Evolutionary conservation across 257 asterid species (phyloP).

Genomic region (Cynanchum wilfordii): DNA sequence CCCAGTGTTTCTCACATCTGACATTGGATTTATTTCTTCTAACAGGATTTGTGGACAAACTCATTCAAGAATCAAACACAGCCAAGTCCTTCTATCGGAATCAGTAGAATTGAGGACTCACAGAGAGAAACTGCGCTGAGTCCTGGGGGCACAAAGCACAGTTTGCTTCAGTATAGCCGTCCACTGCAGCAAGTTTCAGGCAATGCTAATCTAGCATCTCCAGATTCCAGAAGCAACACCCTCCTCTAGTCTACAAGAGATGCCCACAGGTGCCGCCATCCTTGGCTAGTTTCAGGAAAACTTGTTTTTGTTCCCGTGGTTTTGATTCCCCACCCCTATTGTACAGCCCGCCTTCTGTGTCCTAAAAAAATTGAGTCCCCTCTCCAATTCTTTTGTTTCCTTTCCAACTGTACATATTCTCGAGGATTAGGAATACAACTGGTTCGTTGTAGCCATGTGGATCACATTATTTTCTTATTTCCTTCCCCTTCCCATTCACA

Average conservation of each 20-base stretch:
- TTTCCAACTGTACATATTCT: constrained; percentile 30
- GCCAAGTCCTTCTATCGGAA: constrained; percentile 26
- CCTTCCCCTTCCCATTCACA: neutral
- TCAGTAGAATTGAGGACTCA: constrained; percentile 30
- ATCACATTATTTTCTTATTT: neutral
- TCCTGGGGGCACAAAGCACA: constrained; percentile 22
- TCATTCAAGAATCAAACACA: constrained; percentile 29
- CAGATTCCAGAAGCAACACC: constrained; percentile 24
- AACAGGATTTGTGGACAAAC: constrained; percentile 41
- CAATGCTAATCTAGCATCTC: constrained; percentile 25
- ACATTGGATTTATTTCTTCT: neutral
- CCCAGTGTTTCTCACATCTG: neutral
- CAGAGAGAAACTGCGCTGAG: constrained; percentile 21
- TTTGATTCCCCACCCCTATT: constrained; percentile 21
- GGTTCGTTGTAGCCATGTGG: constrained; percentile 6
- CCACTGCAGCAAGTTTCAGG: constrained; percentile 20
- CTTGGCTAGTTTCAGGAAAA: constrained; percentile 19
- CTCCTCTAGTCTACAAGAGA: constrained; percentile 17
- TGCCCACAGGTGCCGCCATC: constrained; percentile 28
- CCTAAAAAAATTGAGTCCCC: constrained; percentile 9
- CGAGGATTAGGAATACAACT: constrained; percentile 10
- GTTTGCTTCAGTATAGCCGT: constrained; percentile 25
- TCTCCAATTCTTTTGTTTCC: constrained; percentile 9
- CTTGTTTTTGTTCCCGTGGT: constrained; percentile 18
- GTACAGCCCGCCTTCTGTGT: constrained; percentile 15